Conservation (phyloP, 441 rosid genomes). For the Erodium chrysanthum region DNA sequence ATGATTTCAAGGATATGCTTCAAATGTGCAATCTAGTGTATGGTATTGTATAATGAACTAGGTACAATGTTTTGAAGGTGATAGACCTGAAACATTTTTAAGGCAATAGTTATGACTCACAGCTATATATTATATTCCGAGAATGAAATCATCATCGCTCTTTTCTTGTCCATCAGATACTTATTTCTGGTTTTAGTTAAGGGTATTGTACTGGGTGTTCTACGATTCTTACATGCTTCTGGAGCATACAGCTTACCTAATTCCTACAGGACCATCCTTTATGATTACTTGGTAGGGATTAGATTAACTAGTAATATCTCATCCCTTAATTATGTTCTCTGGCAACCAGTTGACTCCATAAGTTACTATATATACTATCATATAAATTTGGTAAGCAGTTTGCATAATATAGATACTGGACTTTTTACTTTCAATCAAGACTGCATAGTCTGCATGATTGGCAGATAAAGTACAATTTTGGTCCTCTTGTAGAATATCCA, state of each 20-base stretch:
- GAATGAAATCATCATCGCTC: no score
- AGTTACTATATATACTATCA: not conserved
- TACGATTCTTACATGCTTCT: not conserved
- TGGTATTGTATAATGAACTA: no score
- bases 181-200: no score
- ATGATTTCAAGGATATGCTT: no score
- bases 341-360: not conserved
- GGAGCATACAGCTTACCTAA: not conserved
- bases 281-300: not conserved
- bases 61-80: no score
- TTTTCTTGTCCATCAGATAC: no score
- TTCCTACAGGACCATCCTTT: not conserved
- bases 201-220: no score
- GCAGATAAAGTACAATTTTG: not conserved
- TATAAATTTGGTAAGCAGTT: not conserved
- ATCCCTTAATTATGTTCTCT: not conserved
- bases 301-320: not conserved
- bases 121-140: no score
- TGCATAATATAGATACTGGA: not conserved
- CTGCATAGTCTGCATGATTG: not conserved
- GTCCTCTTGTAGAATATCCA: not conserved
- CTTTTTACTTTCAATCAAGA: not conserved
- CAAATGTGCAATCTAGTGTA: no score
- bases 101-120: no score
- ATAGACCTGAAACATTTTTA: no score